Evolutionary conservation across 345 rosid species (phyloP), one percentile per base, ranked within the genome.

Genomic region (Erucastrum elatum): DNA sequence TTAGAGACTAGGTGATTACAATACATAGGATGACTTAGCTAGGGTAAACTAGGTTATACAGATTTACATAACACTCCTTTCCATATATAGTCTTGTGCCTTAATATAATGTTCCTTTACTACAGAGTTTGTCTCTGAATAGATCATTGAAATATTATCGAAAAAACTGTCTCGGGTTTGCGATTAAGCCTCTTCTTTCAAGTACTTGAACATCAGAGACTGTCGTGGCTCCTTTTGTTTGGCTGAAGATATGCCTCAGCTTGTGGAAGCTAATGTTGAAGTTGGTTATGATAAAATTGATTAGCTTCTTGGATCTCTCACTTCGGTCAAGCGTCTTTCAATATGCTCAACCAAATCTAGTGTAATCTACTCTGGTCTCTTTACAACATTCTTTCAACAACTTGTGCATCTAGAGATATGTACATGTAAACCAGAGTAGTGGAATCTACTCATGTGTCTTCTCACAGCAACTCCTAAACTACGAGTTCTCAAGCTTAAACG

Each of bases 341-440:
- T 68, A 46, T 46, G 72, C 21, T 46, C 26, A 13, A 46, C 60
- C 60, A 46, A 46, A 27, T n/a, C 3, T 60, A 46, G 2, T 46
- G 72, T 68, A 68, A 10, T 68, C 39, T 49, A n/a, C 56, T 68
- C 37, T 68, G 16, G 30, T 41, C 56, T 13, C 35, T 44, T 55
- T 16, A 46, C 7, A 17, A 55, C 27, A 17, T 16, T 17, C 1
- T 55, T 7, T 68, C 71, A 46, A 13, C 71, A 68, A 27, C 71
- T 68, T 68, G 26, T n/a, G 15, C 60, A 27, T 68, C 71, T 68
- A 46, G 60, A 46, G 60, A 9, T 68, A 27, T 68, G 60, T 46
- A 68, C 71, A 46, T 68, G 71, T 68, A n/a, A 6, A 68, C 37
- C 21, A 26, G 71, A 68, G n/a, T 46, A 60, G 71, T 46, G 25